Evolutionary conservation across 805 yeast species (phyloP), one percentile per base, ranked within the genome.

Genomic region (Allodekkera sacchari): DNA sequence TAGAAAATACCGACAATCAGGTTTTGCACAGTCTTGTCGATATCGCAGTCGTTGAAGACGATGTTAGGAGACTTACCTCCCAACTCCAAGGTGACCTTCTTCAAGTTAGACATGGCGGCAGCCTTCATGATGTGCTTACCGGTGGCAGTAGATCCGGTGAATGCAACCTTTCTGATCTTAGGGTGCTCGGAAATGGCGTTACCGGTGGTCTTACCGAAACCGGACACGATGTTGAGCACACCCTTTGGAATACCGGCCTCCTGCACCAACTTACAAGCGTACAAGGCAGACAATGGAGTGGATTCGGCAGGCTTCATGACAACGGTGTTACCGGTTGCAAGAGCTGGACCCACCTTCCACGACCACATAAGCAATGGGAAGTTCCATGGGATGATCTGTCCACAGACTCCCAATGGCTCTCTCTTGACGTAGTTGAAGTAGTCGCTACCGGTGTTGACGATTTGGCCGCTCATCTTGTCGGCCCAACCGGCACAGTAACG

Each of bases 361-460:
- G 94, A 67, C 66, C 85, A 81, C 92, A 88, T 87, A 56, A 84
- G 70, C 47, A 88, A 62, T 41, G 96, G 96, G 75, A 85, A 88
- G 66, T 88, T 88, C 96, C 96, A 88, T 47, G 96, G 96, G 45
- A 88, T 87, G 53, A 88, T 83, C 60, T 84, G 94, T 37, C 95
- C 96, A 57, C 94, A 84, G 28, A 88, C 96, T 55, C 96, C 96
- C 49, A 83, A 65, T 37, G 96, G 95, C 61, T 87, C 95, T 59
- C 81, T 80, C 57, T 77, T 74, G 43, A 89, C 78, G 63, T 79
- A 84, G 40, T 74, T 73, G 56, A 87, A 75, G 59, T 83, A 83
- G 30, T 74, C 63, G 36, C 61, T 56, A 40, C 88, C 89, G 30
- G 94, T 77, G 56, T 83, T 83, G 36, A 83, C 70, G 36, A 77